phyloP scores from a whole-genome alignment of 2,329 filamentous ascomycete genomes.

The Sclerotinia borealis region DNA sequence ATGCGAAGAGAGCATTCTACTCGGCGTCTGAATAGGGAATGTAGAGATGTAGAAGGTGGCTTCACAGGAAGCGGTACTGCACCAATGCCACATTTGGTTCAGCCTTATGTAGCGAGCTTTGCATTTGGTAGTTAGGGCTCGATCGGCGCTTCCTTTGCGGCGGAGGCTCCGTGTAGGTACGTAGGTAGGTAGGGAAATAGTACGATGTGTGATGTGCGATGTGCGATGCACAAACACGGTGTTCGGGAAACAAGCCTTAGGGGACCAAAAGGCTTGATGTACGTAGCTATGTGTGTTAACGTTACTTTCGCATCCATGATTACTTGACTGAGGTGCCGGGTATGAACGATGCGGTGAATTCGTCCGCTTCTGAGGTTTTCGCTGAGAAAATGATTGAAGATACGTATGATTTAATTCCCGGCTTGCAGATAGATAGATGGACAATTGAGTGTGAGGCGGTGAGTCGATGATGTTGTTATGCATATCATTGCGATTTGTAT shows the following conservation, averaged over 20 bases:
- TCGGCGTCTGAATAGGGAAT: constrained; percentile 1
- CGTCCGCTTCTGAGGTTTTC: neutral
- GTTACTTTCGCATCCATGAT: constrained; percentile 8
- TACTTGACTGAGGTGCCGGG: too few species aligned
- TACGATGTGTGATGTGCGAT: too few species aligned
- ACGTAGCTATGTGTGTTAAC: constrained; percentile 2
- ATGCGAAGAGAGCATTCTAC: neutral
- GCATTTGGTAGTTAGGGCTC: neutral
- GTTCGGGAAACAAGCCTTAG: neutral
- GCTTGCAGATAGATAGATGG: neutral
- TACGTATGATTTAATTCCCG: neutral
- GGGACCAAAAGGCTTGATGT: constrained; percentile 1
- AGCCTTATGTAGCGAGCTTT: constrained; percentile 2
- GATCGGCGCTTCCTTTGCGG: neutral
- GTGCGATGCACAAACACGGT: neutral
- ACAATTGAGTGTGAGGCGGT: too few species aligned
- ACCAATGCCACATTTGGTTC: neutral
- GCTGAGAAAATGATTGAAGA: neutral
- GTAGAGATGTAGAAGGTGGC: neutral
- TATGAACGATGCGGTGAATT: neutral
- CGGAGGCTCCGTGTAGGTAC: neutral
- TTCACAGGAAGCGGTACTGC: neutral
- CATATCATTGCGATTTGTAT: neutral
- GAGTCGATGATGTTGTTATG: neutral
- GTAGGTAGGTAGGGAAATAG: too few species aligned